phyloP scores from a whole-genome alignment of 1,284 basidiomycete genomes.

The Wallemia mellicola region DNA sequence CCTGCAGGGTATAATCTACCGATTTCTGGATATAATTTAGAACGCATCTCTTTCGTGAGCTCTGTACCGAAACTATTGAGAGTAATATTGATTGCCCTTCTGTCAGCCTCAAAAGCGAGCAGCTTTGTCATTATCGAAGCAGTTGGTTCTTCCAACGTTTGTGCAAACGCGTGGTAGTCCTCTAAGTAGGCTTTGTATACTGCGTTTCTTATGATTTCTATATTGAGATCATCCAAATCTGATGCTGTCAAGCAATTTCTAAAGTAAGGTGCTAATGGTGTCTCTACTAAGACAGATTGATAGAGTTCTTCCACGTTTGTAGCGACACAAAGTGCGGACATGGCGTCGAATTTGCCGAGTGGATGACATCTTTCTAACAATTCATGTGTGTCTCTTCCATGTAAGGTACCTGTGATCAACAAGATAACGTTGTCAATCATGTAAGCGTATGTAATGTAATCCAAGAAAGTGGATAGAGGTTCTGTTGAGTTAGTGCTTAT shows the following conservation, averaged over 20 bases:
- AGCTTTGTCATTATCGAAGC: constrained; percentile 65
- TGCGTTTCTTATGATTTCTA: constrained; percentile 99
- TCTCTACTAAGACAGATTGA: constrained; percentile 87
- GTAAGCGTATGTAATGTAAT: constrained; percentile 95
- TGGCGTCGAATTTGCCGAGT: constrained; percentile 84
- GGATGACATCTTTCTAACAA: constrained; percentile 89
- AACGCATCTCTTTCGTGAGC: constrained; percentile 77
- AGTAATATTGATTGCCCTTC: constrained; percentile 89
- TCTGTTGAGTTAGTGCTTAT: constrained; percentile 68
- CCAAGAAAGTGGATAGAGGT: constrained; percentile 71
- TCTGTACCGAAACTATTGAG: constrained; percentile 97
- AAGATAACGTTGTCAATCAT: constrained; percentile 99
- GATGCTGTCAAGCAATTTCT: constrained; percentile 76
- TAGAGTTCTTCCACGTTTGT: constrained; percentile 98
- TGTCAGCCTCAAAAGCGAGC: constrained; percentile 85
- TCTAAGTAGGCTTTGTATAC: constrained; percentile 98
- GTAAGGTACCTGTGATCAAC: constrained; percentile 85
- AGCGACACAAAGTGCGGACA: constrained; percentile 95
- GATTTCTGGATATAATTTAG: constrained; percentile 78
- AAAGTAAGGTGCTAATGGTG: constrained; percentile 96
- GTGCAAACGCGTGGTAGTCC: constrained; percentile 70
- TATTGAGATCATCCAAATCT: constrained; percentile 95
- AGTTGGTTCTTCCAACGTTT: constrained; percentile 51
- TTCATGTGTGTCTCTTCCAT: constrained; percentile 92
- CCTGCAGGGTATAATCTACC: constrained; percentile 84